Evolutionary conservation across 768 basidiomycete genomes (phyloP).

Genomic region (Xerocomus brunneocitrinus): DNA sequence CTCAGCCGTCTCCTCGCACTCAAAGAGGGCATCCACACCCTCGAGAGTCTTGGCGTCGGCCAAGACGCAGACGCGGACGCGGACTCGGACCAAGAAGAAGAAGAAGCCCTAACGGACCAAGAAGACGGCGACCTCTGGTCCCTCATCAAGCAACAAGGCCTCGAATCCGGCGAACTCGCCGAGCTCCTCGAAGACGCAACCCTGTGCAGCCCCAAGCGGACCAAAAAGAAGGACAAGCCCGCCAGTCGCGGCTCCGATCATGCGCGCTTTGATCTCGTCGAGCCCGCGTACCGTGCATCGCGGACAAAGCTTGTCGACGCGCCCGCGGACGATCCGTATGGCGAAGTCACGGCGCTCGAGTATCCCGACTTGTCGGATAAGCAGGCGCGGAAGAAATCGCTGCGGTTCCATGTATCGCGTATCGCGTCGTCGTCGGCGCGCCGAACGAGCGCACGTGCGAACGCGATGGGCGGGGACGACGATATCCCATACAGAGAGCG

Average conservation of each 20-base stretch:
- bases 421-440: slow-evolving; percentile 80
- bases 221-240: slow-evolving; percentile 52
- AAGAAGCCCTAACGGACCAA: slow-evolving; percentile 36
- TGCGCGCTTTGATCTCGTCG: slow-evolving; percentile 62
- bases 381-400: slow-evolving; percentile 68
- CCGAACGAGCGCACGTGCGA: slow-evolving; percentile 66
- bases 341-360: slow-evolving; percentile 68
- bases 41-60: slow-evolving; percentile 83
- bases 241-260: slow-evolving; percentile 14
- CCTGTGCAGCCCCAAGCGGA: slow-evolving; percentile 38
- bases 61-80: slow-evolving; percentile 38
- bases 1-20: slow-evolving; percentile 72
- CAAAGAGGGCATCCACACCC: slow-evolving; percentile 73
- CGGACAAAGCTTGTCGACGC: slow-evolving; percentile 8
- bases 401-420: slow-evolving; percentile 91
- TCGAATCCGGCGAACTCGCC: slow-evolving; percentile 49
- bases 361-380: slow-evolving; percentile 81
- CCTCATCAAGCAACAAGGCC: slow-evolving; percentile 32
- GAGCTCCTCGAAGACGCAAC: slow-evolving; percentile 53
- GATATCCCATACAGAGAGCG: slow-evolving; percentile 88
- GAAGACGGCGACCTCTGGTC: slow-evolving; percentile 43
- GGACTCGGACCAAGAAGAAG: slow-evolving; percentile 30
- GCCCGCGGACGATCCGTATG: slow-evolving; percentile 42
- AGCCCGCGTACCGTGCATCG: slow-evolving; percentile 54
- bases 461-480: slow-evolving; percentile 83